Percentiles rank a stretch among this genome's conserved stretches.
Conservation (phyloP, 2,329 filamentous ascomycete genomes). For the Lachnum nothofagi region DNA sequence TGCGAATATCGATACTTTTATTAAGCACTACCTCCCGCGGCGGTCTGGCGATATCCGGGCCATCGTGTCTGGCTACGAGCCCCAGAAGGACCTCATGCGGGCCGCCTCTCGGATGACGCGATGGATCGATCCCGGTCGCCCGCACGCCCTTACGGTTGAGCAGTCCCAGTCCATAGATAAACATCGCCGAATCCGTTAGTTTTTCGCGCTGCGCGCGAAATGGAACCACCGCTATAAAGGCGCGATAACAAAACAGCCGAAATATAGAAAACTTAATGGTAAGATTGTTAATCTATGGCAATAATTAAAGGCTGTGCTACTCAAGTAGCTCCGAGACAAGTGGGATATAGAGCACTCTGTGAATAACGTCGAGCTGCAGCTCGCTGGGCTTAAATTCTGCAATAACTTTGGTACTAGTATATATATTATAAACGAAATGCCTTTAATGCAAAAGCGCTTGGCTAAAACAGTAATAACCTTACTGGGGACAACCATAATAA, state of each 20-base stretch:
- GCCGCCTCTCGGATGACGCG: constrained; percentile 16
- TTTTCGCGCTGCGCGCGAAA: constrained; percentile 15
- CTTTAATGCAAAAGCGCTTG: constrained; percentile 24
- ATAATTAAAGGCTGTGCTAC: constrained; percentile 12
- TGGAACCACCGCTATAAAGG: constrained; percentile 16
- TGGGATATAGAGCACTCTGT: constrained; percentile 19
- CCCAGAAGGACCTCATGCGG: constrained; percentile 16
- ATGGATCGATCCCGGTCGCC: constrained; percentile 18
- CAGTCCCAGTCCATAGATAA: constrained; percentile 19
- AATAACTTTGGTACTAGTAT: constrained; percentile 16
- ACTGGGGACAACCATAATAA: constrained; percentile 17
- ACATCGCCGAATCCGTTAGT: constrained; percentile 9
- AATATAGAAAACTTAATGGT: constrained; percentile 11
- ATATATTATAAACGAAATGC: constrained; percentile 20
- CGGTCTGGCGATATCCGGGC: constrained; percentile 9
- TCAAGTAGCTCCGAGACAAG: constrained; percentile 13
- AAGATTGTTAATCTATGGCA: constrained; percentile 16
- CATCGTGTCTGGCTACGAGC: constrained; percentile 15
- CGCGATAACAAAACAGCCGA: constrained; percentile 9
- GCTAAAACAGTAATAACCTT: constrained; percentile 27
- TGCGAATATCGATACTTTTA: constrained; percentile 17
- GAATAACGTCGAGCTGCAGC: constrained; percentile 19
- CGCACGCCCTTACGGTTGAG: constrained; percentile 16
- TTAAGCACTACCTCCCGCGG: constrained; percentile 19
- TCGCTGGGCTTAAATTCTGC: constrained; percentile 14